Evolutionary conservation across 257 asterid species (phyloP), one percentile per base, ranked within the genome.

Genomic region (Nicotiana obtusifolia): DNA sequence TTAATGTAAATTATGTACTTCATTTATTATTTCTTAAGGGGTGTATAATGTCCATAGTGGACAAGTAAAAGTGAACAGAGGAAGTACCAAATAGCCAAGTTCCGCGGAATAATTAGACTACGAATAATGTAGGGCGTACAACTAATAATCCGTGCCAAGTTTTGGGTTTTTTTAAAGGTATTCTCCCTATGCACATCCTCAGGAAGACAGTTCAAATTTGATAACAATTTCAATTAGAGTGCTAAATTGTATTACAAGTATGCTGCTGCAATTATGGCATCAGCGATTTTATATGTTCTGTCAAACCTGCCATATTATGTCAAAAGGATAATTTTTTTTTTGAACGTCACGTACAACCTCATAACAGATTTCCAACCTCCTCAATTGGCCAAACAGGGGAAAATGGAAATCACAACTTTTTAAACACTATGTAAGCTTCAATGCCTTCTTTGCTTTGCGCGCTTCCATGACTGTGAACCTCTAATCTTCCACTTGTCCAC

Each of bases 401-500:
- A 64, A 64, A 26, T 5, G 41, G 69, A 14, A 64, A 28, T 2
- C 10, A 4, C 4, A 6, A 10, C 41, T 47, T 24, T 60, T 24
- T 47, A 28, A 53, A 9, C 31, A 9, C 49, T 37, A 20, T 28
- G 49, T 2, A 41, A 28, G 19, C 20, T 22, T 88, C 85, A 84
- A 19, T 86, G 86, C 84, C 88, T 85, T 65, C 91, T 87, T 56
- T 87, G 83, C 83, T 87, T 84, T 53, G 86, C 88, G 16, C 88
- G 88, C 87, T 85, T 89, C 85, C 78, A 65, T 17, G 88, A 84
- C 44, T 82, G 86, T 57, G 83, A 83, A 78, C 87, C 91, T 65
- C 80, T 86, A 26, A 49, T 86, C 89, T 91, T 95, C 99, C 99
- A 95, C 85, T 93, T 95, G 82, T 81, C 91, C 64, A 92, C 97